A percentile compares a stretch with the other conserved stretches of the same genome.
Conservation (phyloP, 441 rosid species). For the Codiaeum variegatum region DNA sequence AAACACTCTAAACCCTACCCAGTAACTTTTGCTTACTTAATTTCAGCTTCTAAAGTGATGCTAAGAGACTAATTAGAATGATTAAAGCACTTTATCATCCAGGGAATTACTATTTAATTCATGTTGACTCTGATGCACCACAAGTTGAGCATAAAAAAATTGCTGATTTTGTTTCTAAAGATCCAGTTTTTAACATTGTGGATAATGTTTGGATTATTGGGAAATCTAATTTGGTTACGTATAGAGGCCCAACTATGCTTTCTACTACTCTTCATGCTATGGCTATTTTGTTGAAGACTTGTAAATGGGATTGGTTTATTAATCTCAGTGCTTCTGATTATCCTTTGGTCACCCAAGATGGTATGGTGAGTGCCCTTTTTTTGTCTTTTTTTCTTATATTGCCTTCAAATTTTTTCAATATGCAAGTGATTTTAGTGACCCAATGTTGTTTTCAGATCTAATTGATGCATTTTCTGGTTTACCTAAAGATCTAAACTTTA, state of each 20-base stretch:
- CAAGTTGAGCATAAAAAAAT: conserved; percentile 52
- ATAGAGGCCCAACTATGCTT: conserved; percentile 68
- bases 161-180: conserved; percentile 47
- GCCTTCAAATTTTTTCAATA: not conserved
- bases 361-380: conserved; percentile 52
- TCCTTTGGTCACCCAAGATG: conserved; percentile 78
- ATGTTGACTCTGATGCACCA: conserved; percentile 67
- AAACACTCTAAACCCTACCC: conserved; percentile 62
- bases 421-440: not conserved
- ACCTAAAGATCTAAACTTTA: conserved; percentile 83
- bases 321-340: conserved; percentile 77
- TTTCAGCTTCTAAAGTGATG: conserved; percentile 66
- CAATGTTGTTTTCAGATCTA: conserved; percentile 57
- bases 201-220: conserved; percentile 84
- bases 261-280: conserved; percentile 72
- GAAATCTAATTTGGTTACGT: conserved; percentile 59
- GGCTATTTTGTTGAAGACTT: conserved; percentile 62
- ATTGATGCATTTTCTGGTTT: conserved; percentile 71
- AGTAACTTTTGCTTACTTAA: conserved; percentile 78
- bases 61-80: conserved; percentile 56
- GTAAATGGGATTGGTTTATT: conserved; percentile 83
- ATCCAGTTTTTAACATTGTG: conserved; percentile 52
- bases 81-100: conserved; percentile 86
- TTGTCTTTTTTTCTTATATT: not conserved
- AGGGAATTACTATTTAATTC: conserved; percentile 74